These are phyloP conservation scores for Alternaria incomplexa DNA, from an alignment of 2,329 filamentous ascomycete species.

Conservation along the genomic window DNA sequence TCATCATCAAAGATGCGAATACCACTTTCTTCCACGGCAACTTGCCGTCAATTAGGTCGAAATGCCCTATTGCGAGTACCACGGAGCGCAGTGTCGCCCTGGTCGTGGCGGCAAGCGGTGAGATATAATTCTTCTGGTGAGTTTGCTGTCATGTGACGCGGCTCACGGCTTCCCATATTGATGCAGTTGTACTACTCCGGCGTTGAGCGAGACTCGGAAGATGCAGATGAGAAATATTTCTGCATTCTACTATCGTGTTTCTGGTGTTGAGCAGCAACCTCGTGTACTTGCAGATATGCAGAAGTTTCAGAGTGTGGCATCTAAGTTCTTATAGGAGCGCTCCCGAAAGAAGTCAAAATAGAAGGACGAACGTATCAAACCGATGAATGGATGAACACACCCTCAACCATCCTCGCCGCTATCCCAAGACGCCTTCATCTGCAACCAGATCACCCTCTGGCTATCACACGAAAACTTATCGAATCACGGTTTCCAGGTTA, in stretches of 20 bases:
- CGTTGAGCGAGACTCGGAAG: background rate
- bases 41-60: conserved; percentile 28
- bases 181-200: background rate
- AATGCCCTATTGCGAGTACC: conserved; percentile 6
- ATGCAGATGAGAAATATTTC: background rate
- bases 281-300: background rate
- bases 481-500: conserved; percentile 85
- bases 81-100: conserved; percentile 13
- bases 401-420: conserved; percentile 74
- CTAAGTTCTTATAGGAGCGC: conserved; percentile 25
- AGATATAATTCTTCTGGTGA: conserved; percentile 43
- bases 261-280: background rate
- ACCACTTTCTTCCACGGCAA: conserved; percentile 22
- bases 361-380: conserved; percentile 68
- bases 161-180: background rate
- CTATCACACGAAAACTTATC: conserved; percentile 89
- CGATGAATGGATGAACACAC: conserved; percentile 86
- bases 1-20: conserved; percentile 32
- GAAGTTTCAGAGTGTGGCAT: background rate
- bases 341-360: conserved; percentile 57
- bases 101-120: conserved; percentile 22
- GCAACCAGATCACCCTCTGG: conserved; percentile 86
- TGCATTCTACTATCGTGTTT: fast-evolving
- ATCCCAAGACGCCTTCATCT: conserved; percentile 83
- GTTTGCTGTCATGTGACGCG: conserved; percentile 40